Base-by-base conservation (phyloP, 1,284 basidiomycete species). In the Entoloma clypeatum region DNA sequence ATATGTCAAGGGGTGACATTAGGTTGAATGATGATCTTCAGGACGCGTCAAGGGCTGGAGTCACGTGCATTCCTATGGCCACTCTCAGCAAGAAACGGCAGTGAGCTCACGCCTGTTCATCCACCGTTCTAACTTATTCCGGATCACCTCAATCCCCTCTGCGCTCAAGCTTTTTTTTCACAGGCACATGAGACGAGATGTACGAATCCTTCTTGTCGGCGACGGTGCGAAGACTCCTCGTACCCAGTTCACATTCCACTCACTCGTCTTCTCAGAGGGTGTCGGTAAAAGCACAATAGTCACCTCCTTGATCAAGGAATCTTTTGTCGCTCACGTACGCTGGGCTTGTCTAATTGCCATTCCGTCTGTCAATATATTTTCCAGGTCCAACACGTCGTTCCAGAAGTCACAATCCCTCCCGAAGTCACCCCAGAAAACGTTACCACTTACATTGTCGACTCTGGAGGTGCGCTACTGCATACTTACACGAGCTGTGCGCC, bases 241-340 rank as follows among this genome's bases (percentile, higher is more conserved):
- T 10, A 44, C 52, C 21, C 27, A 25, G 27, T 34, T 28, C 17
- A 23, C 30, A 46, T 36, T 45, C 47, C 33, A 36, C 42, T 40
- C 41, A 9, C 46, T 49, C 39, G 39, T 31, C 48, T 45, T 40
- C 49, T 21, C 58, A 93, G 92, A 93, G 71, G 88, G 87, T 52
- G 92, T 94, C 54, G 92, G 92, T 51, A 95, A 95, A 73, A 92
- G 89, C 63, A 92, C 90, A 29, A 92, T 97, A 60, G 84, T 97
- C 60, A 95, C 91, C 10, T 92, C 91, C 23, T 77, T 97, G 60
- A 95, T 97, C 68, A 96, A 96, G 63, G 92, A 95, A 63, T 82
- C 86, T 22, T 97, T 87, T 60, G 86, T 96, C 34, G 72, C 86
- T 31, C 86, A 92, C 67, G 93, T 94, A 59, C 56, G 80, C 65